phyloP scores from a whole-genome alignment of 371 early-diverging fungal genomes.

The Apophysomyces sp. region DNA sequence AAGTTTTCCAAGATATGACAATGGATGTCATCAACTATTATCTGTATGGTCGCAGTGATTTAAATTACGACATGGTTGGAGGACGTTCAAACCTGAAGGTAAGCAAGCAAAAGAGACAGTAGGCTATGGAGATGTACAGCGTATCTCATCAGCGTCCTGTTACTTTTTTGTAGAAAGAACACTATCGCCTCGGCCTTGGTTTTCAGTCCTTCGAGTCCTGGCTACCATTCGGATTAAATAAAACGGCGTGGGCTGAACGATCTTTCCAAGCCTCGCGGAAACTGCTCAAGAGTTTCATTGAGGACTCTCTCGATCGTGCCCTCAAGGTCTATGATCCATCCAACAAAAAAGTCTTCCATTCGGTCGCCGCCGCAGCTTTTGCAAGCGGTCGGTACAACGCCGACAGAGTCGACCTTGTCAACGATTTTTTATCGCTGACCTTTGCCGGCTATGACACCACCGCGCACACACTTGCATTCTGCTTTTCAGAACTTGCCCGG shows the following conservation, averaged over 20 bases:
- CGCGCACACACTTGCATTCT: slow-evolving; percentile 46
- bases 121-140: neutral
- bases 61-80: slow-evolving; percentile 42
- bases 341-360: slow-evolving; percentile 15
- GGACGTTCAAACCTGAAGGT: slow-evolving; percentile 44
- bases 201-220: slow-evolving; percentile 44
- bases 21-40: slow-evolving; percentile 53
- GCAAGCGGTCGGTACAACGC: slow-evolving; percentile 34
- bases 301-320: slow-evolving; percentile 29
- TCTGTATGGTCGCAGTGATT: slow-evolving; percentile 41
- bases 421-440: slow-evolving; percentile 39
- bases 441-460: slow-evolving; percentile 54
- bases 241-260: slow-evolving; percentile 45
- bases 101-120: neutral
- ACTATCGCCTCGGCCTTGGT: slow-evolving; percentile 38
- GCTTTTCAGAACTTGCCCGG: slow-evolving; percentile 45
- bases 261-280: slow-evolving; percentile 34
- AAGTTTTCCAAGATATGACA: slow-evolving; percentile 36
- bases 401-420: slow-evolving; percentile 30
- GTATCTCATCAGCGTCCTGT: too few relatives aligned
- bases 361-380: slow-evolving; percentile 39
- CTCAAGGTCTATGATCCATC: slow-evolving; percentile 9
- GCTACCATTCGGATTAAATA: slow-evolving; percentile 46
- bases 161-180: slow-evolving; percentile 27
- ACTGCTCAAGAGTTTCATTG: slow-evolving; percentile 35